These are phyloP conservation scores for Dipteronia dyeriana DNA, from an alignment of 345 rosid genomes.

Conservation along the genomic window DNA sequence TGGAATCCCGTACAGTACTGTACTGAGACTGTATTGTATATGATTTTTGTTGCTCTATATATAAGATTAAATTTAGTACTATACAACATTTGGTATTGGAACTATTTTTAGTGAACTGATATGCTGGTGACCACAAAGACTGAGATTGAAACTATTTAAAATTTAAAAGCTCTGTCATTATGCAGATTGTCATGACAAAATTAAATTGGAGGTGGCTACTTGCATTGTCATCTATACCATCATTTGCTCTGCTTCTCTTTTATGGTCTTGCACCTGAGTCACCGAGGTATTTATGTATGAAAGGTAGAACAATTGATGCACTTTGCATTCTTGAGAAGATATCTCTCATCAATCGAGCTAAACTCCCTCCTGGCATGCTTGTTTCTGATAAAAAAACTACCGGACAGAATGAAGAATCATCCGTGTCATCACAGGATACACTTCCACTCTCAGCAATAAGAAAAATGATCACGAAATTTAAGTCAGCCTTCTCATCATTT, in stretches of 20 bases:
- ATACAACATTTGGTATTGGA: no score
- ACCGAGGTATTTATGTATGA: conserved; percentile 57
- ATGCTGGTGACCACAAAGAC: neutral
- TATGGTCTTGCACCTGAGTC: conserved; percentile 55
- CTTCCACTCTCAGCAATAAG: conserved; percentile 18
- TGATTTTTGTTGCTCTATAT: no score
- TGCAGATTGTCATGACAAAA: conserved; percentile 48
- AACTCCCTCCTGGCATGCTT: conserved; percentile 52
- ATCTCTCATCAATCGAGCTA: conserved; percentile 38
- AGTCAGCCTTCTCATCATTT: conserved; percentile 39
- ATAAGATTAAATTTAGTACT: no score
- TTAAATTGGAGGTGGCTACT: conserved; percentile 74
- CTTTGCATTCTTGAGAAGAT: conserved; percentile 43
- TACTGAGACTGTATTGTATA: no score
- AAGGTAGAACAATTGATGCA: conserved; percentile 51
- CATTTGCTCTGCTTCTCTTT: conserved; percentile 51
- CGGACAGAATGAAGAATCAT: conserved; percentile 26
- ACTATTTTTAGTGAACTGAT: neutral
- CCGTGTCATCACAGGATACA: conserved; percentile 18
- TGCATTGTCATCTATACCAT: conserved; percentile 55
- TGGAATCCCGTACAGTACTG: no score
- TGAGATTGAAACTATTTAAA: neutral
- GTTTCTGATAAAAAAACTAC: conserved; percentile 33
- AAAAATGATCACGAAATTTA: conserved; percentile 20
- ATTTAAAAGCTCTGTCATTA: neutral